A percentile compares a stretch with the other conserved stretches of the same genome.
Evolutionary conservation across 345 rosid genomes (phyloP).

Genomic region (Brassica carinata): DNA sequence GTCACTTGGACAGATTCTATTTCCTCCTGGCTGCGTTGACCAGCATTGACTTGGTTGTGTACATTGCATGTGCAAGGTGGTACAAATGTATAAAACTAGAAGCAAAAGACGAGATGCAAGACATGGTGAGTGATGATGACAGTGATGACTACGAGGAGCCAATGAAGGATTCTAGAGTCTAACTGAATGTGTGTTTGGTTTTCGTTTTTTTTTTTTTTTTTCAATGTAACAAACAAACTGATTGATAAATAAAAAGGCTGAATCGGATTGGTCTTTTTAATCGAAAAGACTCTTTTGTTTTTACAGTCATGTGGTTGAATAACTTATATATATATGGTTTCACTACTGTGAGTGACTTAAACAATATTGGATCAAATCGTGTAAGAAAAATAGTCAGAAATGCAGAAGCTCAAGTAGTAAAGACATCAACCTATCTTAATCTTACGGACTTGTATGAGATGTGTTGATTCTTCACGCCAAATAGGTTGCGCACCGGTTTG

Average conservation of each 20-base stretch:
- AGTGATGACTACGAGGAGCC: constrained; percentile 34
- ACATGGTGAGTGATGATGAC: constrained; percentile 37
- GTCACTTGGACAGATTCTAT: constrained; percentile 92
- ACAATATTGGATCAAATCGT: constrained; percentile 20
- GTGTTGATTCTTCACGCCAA: constrained; percentile 93
- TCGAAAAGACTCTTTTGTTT: constrained; percentile 16
- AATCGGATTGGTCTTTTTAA: constrained; percentile 31
- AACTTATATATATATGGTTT: constrained; percentile 30
- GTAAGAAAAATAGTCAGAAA: constrained; percentile 7
- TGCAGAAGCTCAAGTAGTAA: constrained; percentile 23
- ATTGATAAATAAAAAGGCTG: constrained; percentile 38
- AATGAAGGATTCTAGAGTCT: constrained; percentile 50
- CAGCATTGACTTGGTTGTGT: constrained; percentile 59
- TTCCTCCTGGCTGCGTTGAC: constrained; percentile 88
- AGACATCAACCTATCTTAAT: constrained; percentile 55
- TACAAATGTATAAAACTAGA: constrained; percentile 74
- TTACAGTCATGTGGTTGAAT: neutral
- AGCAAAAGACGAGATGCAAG: constrained; percentile 48
- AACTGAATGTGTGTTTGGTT: constrained; percentile 34
- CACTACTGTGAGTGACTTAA: constrained; percentile 17
- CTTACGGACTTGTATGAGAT: constrained; percentile 92
- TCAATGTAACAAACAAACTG: constrained; percentile 40
- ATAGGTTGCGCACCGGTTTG: constrained; percentile 96
- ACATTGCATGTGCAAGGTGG: constrained; percentile 82
- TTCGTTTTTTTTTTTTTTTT: constrained; percentile 5